Evolutionary conservation across 139 green algal species (phyloP).

Genomic region (Mesotaenium endlicherianum): DNA sequence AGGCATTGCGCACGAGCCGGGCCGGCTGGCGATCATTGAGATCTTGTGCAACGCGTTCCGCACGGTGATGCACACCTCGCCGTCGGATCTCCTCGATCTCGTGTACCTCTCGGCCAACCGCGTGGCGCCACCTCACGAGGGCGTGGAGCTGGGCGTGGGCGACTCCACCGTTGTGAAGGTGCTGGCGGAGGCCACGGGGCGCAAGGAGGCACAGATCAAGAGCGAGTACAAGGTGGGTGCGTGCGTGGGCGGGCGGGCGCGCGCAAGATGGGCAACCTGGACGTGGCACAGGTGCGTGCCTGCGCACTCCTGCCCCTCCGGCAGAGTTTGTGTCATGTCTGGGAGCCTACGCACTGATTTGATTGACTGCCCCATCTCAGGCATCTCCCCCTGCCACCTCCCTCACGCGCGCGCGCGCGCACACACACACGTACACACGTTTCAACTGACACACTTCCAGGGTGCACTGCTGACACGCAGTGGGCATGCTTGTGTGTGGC

Average conservation of each 20-base stretch:
- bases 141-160: conserved; percentile 92
- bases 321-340: too few relatives aligned
- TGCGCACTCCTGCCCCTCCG: too few relatives aligned
- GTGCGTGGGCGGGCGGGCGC: not conserved
- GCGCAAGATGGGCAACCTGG: not conserved
- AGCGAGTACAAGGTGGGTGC: conserved; percentile 66
- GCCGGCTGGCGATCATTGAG: conserved; percentile 61
- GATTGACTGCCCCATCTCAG: too few relatives aligned
- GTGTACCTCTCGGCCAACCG: conserved; percentile 91
- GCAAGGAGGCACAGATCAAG: conserved; percentile 82
- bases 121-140: conserved; percentile 84
- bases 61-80: conserved; percentile 72
- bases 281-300: not conserved
- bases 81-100: conserved; percentile 78
- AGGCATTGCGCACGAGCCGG: conserved; percentile 20
- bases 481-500: too few relatives aligned
- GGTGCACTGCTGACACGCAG: too few relatives aligned
- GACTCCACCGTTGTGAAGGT: conserved; percentile 90
- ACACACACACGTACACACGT: too few relatives aligned
- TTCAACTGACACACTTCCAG: too few relatives aligned
- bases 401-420: too few relatives aligned
- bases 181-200: conserved; percentile 77
- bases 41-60: conserved; percentile 76
- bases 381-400: too few relatives aligned
- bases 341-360: too few relatives aligned